A percentile compares a stretch with the other conserved stretches of the same genome.
Conservation (phyloP, 2,329 filamentous ascomycete species). For the Cercospora canescens region DNA sequence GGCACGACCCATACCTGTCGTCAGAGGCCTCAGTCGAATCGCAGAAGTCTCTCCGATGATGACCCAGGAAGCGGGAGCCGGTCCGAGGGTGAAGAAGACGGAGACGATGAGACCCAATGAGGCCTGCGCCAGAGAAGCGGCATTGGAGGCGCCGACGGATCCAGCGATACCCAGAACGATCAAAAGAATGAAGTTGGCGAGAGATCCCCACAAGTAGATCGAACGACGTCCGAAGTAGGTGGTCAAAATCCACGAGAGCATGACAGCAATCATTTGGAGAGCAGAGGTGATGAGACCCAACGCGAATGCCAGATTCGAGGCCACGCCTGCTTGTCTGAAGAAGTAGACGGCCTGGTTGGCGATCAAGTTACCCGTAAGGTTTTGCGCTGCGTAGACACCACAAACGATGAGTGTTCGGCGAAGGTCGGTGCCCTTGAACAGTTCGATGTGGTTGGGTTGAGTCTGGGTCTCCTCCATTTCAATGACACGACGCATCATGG, state of each 20-base stretch:
- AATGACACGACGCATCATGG: constrained; percentile 61
- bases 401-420: constrained; percentile 58
- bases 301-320: constrained; percentile 56
- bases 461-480: constrained; percentile 54
- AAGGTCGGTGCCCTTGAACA: constrained; percentile 57
- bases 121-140: constrained; percentile 57
- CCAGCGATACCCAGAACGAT: constrained; percentile 61
- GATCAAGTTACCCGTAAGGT: constrained; percentile 63
- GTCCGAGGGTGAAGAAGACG: constrained; percentile 63
- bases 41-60: constrained; percentile 68
- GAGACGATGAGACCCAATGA: constrained; percentile 65
- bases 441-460: constrained; percentile 51
- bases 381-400: constrained; percentile 60
- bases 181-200: constrained; percentile 56
- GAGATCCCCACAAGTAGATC: constrained; percentile 64
- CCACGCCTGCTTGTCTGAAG: constrained; percentile 63
- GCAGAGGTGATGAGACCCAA: constrained; percentile 65
- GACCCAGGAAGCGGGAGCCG: constrained; percentile 65
- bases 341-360: constrained; percentile 65
- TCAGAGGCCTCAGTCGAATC: constrained; percentile 65
- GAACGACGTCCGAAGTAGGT: constrained; percentile 63
- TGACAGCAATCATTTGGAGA: constrained; percentile 63
- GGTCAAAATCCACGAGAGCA: constrained; percentile 67
- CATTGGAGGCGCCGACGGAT: constrained; percentile 45
- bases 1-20: constrained; percentile 64